Percentiles rank a stretch among this genome's conserved stretches.
Evolutionary conservation across 495 filamentous ascomycete species (phyloP).

Genomic region (Penicillium soppii): DNA sequence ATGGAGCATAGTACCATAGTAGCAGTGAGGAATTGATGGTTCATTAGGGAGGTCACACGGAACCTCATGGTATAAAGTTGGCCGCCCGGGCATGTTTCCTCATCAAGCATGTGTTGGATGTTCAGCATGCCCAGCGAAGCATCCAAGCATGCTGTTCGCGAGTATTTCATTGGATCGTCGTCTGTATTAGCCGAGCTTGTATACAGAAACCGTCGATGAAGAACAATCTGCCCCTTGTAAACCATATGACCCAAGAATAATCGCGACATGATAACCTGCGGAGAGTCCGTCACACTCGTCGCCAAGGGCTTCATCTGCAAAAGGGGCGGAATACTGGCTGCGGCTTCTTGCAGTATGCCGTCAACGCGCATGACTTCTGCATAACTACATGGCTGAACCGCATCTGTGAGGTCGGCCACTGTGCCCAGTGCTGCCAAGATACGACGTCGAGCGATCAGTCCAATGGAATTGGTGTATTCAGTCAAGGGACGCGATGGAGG

Average conservation of each 20-base stretch:
- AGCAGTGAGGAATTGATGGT: slow-evolving; percentile 36
- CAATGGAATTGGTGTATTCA: slow-evolving; percentile 29
- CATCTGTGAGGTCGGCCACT: slow-evolving; percentile 28
- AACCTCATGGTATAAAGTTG: slow-evolving; percentile 26
- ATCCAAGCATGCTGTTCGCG: slow-evolving; percentile 19
- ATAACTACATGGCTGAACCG: slow-evolving; percentile 27
- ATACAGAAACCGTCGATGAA: slow-evolving; percentile 36
- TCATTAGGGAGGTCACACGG: slow-evolving; percentile 22
- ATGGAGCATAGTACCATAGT: slow-evolving; percentile 53
- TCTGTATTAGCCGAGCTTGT: slow-evolving; percentile 15
- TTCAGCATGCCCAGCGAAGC: slow-evolving; percentile 20
- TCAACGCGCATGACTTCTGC: slow-evolving; percentile 38
- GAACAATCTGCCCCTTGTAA: slow-evolving; percentile 36
- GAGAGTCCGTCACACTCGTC: slow-evolving; percentile 35
- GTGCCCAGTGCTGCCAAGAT: slow-evolving; percentile 32
- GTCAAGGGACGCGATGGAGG: slow-evolving; percentile 30
- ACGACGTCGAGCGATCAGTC: slow-evolving; percentile 31
- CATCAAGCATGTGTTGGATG: slow-evolving; percentile 22
- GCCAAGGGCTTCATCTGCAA: slow-evolving; percentile 26
- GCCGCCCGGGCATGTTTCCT: slow-evolving; percentile 27
- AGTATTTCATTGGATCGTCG: slow-evolving; percentile 18
- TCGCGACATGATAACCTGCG: slow-evolving; percentile 36
- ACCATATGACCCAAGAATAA: slow-evolving; percentile 32
- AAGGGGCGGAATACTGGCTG: slow-evolving; percentile 24
- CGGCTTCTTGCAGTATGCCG: slow-evolving; percentile 24